A percentile compares a stretch with the other conserved stretches of the same genome.
Evolutionary conservation across 2,329 filamentous ascomycete species (phyloP).

Genomic region (Pseudopyricularia cyperi): DNA sequence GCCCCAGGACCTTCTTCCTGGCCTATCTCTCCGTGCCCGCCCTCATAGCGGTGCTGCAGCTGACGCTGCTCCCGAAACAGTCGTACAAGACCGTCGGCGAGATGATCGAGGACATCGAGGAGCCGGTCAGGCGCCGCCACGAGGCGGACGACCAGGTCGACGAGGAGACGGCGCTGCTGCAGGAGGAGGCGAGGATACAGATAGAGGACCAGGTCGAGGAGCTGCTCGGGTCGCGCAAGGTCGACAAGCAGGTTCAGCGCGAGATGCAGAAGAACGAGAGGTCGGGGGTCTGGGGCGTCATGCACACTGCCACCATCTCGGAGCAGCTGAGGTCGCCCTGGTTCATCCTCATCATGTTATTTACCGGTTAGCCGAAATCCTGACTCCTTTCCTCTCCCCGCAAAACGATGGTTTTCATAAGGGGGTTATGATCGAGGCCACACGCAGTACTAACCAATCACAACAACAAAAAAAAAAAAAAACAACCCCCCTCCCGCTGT

Average conservation of each 20-base stretch:
- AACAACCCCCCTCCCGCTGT: no score
- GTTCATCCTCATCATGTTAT: slow-evolving; percentile 74
- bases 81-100: slow-evolving; percentile 82
- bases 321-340: slow-evolving; percentile 69
- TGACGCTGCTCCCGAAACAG: slow-evolving; percentile 58
- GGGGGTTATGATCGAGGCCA: no score
- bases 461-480: neutral
- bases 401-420: no score
- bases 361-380: slow-evolving; percentile 45
- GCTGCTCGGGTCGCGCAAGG: slow-evolving; percentile 52
- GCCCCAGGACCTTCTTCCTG: slow-evolving; percentile 57
- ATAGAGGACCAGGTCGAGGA: slow-evolving; percentile 59
- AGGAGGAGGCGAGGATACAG: slow-evolving; percentile 43
- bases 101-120: slow-evolving; percentile 60
- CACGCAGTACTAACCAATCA: neutral
- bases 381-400: neutral
- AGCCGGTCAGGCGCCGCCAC: slow-evolving; percentile 22
- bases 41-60: slow-evolving; percentile 51
- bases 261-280: slow-evolving; percentile 59
- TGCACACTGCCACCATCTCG: slow-evolving; percentile 59
- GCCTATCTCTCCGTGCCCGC: slow-evolving; percentile 57
- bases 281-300: slow-evolving; percentile 74
- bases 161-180: slow-evolving; percentile 40
- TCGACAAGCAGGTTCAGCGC: slow-evolving; percentile 47
- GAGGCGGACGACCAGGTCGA: slow-evolving; percentile 37